Evolutionary conservation across 2,329 filamentous ascomycete species (phyloP).

Genomic region (Aureobasidium musti): DNA sequence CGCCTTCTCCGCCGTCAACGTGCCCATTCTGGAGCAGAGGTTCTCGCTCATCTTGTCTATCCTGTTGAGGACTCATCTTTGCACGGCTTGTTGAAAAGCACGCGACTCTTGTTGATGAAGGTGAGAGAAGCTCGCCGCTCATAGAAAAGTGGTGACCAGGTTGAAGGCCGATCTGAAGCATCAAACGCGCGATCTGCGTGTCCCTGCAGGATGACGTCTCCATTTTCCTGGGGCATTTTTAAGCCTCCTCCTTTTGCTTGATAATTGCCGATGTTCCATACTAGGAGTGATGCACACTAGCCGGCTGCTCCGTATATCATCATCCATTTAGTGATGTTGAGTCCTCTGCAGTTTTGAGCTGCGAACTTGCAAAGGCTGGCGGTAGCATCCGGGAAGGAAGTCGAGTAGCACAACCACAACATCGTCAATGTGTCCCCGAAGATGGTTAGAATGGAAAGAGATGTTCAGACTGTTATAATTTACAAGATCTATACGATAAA

Average conservation of each 20-base stretch:
- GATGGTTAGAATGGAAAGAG: too few species aligned
- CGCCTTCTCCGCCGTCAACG: slow-evolving; percentile 42
- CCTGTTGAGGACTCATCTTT: slow-evolving; percentile 14
- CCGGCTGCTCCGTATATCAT: neutral
- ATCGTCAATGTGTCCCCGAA: neutral
- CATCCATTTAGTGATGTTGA: neutral
- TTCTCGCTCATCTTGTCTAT: slow-evolving; percentile 41
- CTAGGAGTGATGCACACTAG: neutral
- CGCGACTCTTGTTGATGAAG: slow-evolving; percentile 2
- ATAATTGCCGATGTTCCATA: slow-evolving; percentile 6
- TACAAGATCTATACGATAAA: slow-evolving; percentile 11
- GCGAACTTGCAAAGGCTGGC: too few species aligned
- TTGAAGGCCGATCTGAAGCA: neutral
- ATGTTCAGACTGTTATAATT: neutral
- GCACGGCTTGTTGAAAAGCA: slow-evolving; percentile 9
- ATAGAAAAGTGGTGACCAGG: neutral
- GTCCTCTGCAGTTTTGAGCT: neutral
- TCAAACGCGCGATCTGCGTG: slow-evolving; percentile 17
- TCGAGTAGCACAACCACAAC: too few species aligned
- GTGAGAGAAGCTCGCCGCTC: neutral
- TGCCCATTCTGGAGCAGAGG: slow-evolving; percentile 44
- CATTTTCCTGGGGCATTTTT: slow-evolving; percentile 21
- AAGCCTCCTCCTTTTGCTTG: slow-evolving; percentile 8
- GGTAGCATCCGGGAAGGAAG: too few species aligned
- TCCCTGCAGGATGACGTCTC: slow-evolving; percentile 21